These are phyloP conservation scores for Scheffersomyces quercinus DNA, from an alignment of 1,139 yeast genomes.

Conservation along the genomic window DNA sequence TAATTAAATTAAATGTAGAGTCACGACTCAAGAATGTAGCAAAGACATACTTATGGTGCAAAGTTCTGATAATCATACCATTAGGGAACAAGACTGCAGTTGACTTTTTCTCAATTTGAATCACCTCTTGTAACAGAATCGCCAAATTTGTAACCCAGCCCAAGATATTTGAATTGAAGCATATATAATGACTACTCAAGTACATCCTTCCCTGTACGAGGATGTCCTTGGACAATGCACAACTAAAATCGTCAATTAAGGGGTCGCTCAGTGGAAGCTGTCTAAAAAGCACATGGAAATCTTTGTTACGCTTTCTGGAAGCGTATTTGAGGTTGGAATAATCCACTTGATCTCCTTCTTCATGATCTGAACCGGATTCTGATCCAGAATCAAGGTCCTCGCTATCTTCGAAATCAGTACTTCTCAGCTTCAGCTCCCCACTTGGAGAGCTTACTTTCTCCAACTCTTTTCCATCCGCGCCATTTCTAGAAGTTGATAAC, in stretches of 20 bases:
- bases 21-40: conserved; percentile 75
- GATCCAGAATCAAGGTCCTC: conserved; percentile 8
- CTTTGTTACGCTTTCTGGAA: conserved; percentile 51
- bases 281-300: conserved; percentile 64
- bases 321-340: conserved; percentile 29
- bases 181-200: conserved; percentile 57
- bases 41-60: conserved; percentile 70
- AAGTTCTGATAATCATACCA: conserved; percentile 68
- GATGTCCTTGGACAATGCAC: conserved; percentile 73
- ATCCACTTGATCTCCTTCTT: conserved; percentile 18
- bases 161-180: conserved; percentile 71
- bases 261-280: conserved; percentile 53
- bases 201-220: conserved; percentile 72
- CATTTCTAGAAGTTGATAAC: conserved; percentile 6
- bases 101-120: conserved; percentile 68
- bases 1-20: conserved; percentile 58
- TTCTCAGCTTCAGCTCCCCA: conserved; percentile 2
- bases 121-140: conserved; percentile 70
- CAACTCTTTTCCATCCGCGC: conserved; percentile 5
- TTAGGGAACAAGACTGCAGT: conserved; percentile 77
- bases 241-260: conserved; percentile 64
- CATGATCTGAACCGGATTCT: conserved; percentile 4
- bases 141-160: conserved; percentile 71
- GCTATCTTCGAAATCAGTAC: conserved; percentile 6
- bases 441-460: conserved; percentile 10